Conservation (phyloP, 78 protist genomes). For the Dictyostelium firmibasis region DNA sequence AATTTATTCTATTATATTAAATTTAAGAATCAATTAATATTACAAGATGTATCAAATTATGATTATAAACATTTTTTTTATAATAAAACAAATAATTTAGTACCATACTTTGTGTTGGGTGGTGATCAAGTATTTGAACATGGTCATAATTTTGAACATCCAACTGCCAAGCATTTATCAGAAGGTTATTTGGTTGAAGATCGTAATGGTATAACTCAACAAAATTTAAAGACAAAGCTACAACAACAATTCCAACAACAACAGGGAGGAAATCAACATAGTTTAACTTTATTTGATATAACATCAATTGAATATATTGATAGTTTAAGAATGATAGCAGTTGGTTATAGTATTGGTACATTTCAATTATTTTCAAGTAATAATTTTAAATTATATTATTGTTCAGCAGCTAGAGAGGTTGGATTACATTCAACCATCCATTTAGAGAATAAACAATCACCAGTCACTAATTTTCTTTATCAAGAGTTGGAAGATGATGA, state of each 20-base stretch:
- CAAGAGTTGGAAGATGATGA: conserved; percentile 73
- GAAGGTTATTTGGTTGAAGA: background rate
- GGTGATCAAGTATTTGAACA: background rate
- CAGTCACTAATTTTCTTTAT: conserved; percentile 53
- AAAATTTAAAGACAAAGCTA: background rate
- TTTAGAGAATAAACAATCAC: background rate
- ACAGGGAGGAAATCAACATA: background rate
- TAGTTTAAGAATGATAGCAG: background rate
- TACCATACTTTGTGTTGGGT: conserved; percentile 35
- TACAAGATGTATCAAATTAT: background rate
- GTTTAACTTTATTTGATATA: background rate
- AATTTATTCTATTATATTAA: background rate
- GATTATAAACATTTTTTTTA: background rate
- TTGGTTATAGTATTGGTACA: conserved; percentile 56
- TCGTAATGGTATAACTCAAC: background rate
- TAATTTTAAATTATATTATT: background rate
- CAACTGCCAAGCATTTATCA: background rate
- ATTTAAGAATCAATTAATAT: background rate
- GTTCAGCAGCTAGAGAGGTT: conserved; percentile 30
- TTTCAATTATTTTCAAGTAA: conserved; percentile 47
- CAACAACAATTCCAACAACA: background rate
- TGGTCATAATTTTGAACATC: conserved; percentile 1
- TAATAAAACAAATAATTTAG: background rate
- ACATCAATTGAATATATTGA: conserved; percentile 15
- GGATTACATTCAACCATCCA: background rate